Conservation (phyloP, 768 basidiomycete species). For the Lactifluus echinatus region DNA sequence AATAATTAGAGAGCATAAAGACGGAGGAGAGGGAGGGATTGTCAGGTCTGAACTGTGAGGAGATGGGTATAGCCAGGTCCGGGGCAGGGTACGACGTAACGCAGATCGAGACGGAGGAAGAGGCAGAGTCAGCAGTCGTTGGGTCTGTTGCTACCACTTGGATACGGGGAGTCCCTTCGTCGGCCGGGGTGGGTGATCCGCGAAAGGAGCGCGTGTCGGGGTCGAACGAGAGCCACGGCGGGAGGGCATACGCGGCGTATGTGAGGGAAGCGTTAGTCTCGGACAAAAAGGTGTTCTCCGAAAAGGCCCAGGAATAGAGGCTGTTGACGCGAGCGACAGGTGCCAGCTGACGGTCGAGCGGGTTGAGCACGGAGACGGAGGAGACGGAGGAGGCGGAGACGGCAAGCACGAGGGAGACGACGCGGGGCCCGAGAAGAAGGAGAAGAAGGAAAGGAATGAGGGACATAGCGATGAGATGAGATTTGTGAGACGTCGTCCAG, state of each 20-base stretch:
- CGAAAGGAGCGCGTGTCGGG: constrained; percentile 46
- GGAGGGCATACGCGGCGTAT: constrained; percentile 52
- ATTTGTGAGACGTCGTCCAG: constrained; percentile 22
- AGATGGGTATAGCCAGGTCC: constrained; percentile 42
- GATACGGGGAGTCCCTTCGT: constrained; percentile 56
- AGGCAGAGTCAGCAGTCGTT: constrained; percentile 35
- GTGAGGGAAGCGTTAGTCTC: constrained; percentile 34
- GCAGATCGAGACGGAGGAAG: constrained; percentile 46
- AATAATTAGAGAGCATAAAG: constrained; percentile 51
- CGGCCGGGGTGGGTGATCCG: constrained; percentile 55
- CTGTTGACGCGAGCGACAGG: constrained; percentile 60
- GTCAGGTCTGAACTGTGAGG: constrained; percentile 48
- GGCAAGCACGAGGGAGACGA: constrained; percentile 29
- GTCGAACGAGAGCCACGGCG: constrained; percentile 75
- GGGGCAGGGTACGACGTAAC: constrained; percentile 50
- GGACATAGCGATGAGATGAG: constrained; percentile 47
- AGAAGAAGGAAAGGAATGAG: constrained; percentile 45
- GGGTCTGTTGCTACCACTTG: constrained; percentile 55
- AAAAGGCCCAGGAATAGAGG: constrained; percentile 63
- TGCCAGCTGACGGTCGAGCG: constrained; percentile 68
- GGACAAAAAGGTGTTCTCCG: constrained; percentile 55
- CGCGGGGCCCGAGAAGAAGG: constrained; percentile 43
- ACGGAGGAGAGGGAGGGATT: constrained; percentile 72
- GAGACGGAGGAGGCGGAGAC: constrained; percentile 24
- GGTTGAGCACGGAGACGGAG: constrained; percentile 39